These are phyloP conservation scores for Populus hybrid DNA, from an alignment of 441 rosid species.

Conservation along the genomic window DNA sequence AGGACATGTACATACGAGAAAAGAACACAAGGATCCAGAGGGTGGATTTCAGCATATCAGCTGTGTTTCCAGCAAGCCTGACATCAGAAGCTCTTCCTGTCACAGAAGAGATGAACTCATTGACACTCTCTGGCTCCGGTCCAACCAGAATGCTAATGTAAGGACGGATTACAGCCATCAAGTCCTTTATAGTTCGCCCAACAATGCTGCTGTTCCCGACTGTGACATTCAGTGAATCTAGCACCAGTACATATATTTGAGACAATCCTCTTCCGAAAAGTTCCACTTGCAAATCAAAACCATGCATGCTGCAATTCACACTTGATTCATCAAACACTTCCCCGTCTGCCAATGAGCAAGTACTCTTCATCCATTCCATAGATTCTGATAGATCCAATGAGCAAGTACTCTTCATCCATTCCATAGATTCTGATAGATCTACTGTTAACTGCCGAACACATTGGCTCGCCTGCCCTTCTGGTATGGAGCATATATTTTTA, in stretches of 20 bases:
- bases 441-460: slow-evolving; percentile 54
- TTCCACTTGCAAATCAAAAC: slow-evolving; percentile 44
- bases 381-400: slow-evolving; percentile 38
- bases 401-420: slow-evolving; percentile 56
- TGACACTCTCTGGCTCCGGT: slow-evolving; percentile 40
- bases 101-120: slow-evolving; percentile 45
- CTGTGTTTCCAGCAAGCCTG: slow-evolving; percentile 30
- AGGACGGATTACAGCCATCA: slow-evolving; percentile 56
- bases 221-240: slow-evolving; percentile 70
- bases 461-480: slow-evolving; percentile 89
- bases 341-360: slow-evolving; percentile 35
- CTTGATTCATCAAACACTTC: slow-evolving; percentile 30
- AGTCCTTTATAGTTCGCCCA: slow-evolving; percentile 53
- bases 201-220: slow-evolving; percentile 68
- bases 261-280: slow-evolving; percentile 68
- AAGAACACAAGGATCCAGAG: slow-evolving; percentile 69
- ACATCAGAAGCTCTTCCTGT: slow-evolving; percentile 38
- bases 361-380: slow-evolving; percentile 60
- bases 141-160: slow-evolving; percentile 56
- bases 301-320: slow-evolving; percentile 16
- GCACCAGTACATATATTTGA: slow-evolving; percentile 57
- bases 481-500: slow-evolving; percentile 58
- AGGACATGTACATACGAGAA: slow-evolving; percentile 67
- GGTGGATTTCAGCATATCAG: slow-evolving; percentile 25
- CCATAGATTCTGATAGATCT: slow-evolving; percentile 59